Base-by-base conservation (phyloP, 1,139 yeast genomes). In the Blastobotrys persicus region DNA sequence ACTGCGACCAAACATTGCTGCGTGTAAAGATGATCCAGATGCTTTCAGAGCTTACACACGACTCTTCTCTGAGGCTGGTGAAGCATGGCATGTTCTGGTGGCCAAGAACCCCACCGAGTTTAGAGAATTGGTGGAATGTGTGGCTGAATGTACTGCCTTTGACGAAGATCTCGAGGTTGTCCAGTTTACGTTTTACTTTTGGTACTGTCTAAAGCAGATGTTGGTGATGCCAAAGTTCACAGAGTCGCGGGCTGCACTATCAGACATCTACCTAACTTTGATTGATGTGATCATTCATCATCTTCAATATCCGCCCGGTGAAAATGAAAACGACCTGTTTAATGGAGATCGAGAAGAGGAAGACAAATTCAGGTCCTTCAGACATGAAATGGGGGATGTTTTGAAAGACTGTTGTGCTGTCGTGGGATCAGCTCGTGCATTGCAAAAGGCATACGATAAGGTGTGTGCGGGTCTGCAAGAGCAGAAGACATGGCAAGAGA, bases 311-410 rank as follows among this genome's bases (percentile, higher is more conserved):
- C 98, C 98, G 6, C 68, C 65, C 1, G 73, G 71, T 31, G 74
- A 73, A 26, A 55, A 56, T 9, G 53, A 59, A 9, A 67, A 56
- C 7, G 72, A 71, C 44, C 64, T 79, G 39, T 83, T 83, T 56
- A 74, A 72, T 41, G 83, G 83, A 33, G 84, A 82, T 60, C 77
- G 76, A 54, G 97, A 89, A 66, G 87, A 81, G 51, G 96, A 89
- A 65, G 99, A 92, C 63, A 88, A 88, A 65, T 94, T 94, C 66
- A 83, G 88, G 61, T 95, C 88, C 49, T 92, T 91, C 68, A 77
- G 99, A 61, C 94, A 92, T 68, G 96, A 89, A 55, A 88, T 92
- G 87, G 98, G 98, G 28, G 98, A 92, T 65, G 96, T 92, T 11
- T 73, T 94, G 55, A 94, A 92, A 64, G 96, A 91, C 65, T 89